Evolutionary conservation across 345 rosid species (phyloP), one percentile per base, ranked within the genome.

Genomic region (Populus euphratica): DNA sequence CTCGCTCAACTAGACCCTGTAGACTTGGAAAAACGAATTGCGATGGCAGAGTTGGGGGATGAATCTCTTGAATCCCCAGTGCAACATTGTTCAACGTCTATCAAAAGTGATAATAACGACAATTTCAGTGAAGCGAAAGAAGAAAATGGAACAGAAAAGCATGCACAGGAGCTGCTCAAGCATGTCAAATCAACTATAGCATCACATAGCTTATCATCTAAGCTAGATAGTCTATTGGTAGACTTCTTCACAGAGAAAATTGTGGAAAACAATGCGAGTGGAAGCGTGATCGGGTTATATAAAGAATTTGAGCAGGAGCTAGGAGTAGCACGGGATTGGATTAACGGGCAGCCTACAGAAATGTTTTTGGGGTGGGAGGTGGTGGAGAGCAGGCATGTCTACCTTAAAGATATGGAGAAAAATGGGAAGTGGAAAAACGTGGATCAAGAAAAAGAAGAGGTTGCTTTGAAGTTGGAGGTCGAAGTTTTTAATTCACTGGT

Each of bases 21-120:
- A 59, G 87, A 92, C 65, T 70, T 95, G 79, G 94, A 90, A 76
- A 88, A 84, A 77, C 87, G 89, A 75, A 86, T 93, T 25, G 84
- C 84, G 12, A 41, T 59, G 8, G 75, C 79, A 41, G 82, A 84
- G 61, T 68, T 68, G 7, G 81, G 89, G 6, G 74, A 89, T 65
- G 79, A 80, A 49, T 21, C 73, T 10, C 33, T 63, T 5, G 66
- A 47, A 31, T 73, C 75, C 13, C 43, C 62, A 2, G 1, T 0
- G 2, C 75, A 38, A 73, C n/a, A 56, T 44, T 68, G 43, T 61
- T 75, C 74, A 33, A 16, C 67, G 27, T 49, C 82, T 1, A 65
- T 36, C 9, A 21, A 71, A 12, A 56, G 16, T 3, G 64, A 6
- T 63, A 36, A 33, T 3, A 21, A 41, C 17, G 14, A 35, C 73